Base-by-base conservation (phyloP, 345 rosid genomes). In the rapeseed (Brassica napus) region DNA sequence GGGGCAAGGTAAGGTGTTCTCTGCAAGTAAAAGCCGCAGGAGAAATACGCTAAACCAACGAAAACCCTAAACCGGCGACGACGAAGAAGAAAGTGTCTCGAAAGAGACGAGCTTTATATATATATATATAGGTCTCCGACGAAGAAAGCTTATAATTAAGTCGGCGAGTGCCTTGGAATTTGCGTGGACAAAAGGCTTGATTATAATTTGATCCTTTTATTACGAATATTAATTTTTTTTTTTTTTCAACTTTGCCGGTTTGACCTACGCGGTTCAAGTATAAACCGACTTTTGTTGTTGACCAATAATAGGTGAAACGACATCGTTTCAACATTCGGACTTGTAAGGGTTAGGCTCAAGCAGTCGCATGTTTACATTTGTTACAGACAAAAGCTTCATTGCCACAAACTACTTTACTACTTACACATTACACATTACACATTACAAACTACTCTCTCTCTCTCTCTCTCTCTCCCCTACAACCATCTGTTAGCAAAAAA, bases 31-130 rank as follows among this genome's bases (percentile, higher is more conserved):
- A 28, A 28, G 4, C 31, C 4, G 31, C 31, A 28, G 31, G 4
- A 28, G 31, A 28, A 28, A 28, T 28, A 28, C 4, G 31, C 31
- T 28, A 28, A 28, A 28, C 31, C 31, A 28, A 69, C 2, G 79
- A 63, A 75, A 80, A 80, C 74, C 74, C 82, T 52, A 75, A 80
- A 24, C 9, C 60, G 66, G 65, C 34, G 75, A 68, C 31, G 77
- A 59, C n/a, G 62, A 26, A 44, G 73, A n/a, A 11, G 21, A 42
- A 39, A 37, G 5, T 23, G 72, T 12, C 39, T 18, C 5, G 57
- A 55, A 28, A 37, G 72, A 52, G 72, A 78, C 3, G 14, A 31
- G 14, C 16, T 68, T 21, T 65, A 6, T 57, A 34, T 77, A 23
- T 55, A 10, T 57, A 32, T 16, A 10, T 70, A 15, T 57, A 3